Conservation (phyloP, 305 asterid species). For the Solanum hybrid region DNA sequence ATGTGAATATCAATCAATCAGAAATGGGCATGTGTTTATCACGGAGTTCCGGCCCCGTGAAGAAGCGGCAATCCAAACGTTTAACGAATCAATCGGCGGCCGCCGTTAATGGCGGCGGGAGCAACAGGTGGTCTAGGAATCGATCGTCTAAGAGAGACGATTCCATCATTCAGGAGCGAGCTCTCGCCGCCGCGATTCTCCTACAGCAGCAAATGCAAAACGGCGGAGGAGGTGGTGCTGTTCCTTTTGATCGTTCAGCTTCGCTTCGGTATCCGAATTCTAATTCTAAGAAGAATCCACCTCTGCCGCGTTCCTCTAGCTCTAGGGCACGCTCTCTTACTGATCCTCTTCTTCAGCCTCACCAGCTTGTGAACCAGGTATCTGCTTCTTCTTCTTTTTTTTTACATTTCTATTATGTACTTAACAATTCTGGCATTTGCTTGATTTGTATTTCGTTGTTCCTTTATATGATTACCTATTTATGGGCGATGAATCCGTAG, state of each 20-base stretch:
- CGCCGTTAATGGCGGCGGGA: constrained; percentile 37
- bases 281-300: constrained; percentile 50
- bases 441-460: background rate
- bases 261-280: constrained; percentile 60
- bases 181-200: constrained; percentile 84
- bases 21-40: constrained; percentile 80
- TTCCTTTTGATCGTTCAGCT: constrained; percentile 74
- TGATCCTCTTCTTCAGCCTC: constrained; percentile 93
- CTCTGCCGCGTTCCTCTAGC: constrained; percentile 79
- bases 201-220: constrained; percentile 78
- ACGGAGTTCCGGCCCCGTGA: constrained; percentile 30
- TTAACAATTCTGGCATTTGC: background rate
- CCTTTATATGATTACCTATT: background rate
- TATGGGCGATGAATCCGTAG: background rate
- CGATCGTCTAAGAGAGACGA: constrained; percentile 72
- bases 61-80: constrained; percentile 44
- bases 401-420: background rate
- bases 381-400: background rate
- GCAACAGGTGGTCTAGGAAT: constrained; percentile 58
- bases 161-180: constrained; percentile 54
- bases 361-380: constrained; percentile 87
- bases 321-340: constrained; percentile 78
- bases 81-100: constrained; percentile 26
- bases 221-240: constrained; percentile 23
- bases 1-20: constrained; percentile 8